These are phyloP conservation scores for Boletus reticuloceps DNA, from an alignment of 768 basidiomycete genomes.

Conservation along the genomic window DNA sequence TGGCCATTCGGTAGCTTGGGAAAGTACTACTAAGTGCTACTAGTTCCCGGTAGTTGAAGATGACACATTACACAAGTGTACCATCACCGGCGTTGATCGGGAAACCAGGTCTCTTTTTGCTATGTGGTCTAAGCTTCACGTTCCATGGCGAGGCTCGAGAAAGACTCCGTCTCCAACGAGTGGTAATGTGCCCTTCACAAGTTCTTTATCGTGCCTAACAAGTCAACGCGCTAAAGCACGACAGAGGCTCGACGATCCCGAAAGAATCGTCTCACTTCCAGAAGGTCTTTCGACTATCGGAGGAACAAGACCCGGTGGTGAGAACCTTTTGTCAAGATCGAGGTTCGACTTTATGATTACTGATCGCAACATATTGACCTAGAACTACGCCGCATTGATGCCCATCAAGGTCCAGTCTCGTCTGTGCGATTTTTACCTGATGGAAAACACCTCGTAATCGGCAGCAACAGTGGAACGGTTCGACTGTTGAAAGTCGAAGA, in stretches of 20 bases:
- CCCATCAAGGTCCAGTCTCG: not conserved
- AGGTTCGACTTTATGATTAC: not conserved
- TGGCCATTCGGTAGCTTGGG: too few relatives aligned
- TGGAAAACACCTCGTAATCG: constrained; percentile 2
- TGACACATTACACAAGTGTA: too few relatives aligned
- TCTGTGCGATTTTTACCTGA: constrained; percentile 13
- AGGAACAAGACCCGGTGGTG: not conserved
- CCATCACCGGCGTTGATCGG: not conserved
- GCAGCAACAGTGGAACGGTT: constrained; percentile 9
- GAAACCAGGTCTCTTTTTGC: not conserved
- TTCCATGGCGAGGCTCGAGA: constrained; percentile 8
- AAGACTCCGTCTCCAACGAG: not conserved
- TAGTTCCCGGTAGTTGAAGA: too few relatives aligned
- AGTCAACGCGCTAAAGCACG: not conserved
- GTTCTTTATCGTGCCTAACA: not conserved
- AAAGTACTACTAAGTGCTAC: too few relatives aligned
- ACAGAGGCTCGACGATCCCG: not conserved
- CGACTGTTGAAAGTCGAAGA: constrained; percentile 4
- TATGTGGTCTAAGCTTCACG: constrained; percentile 11
- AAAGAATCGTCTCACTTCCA: not conserved
- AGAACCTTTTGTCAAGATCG: not conserved
- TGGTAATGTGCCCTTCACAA: not conserved
- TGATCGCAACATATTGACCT: not conserved
- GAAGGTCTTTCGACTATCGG: not conserved
- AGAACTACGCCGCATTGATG: constrained; percentile 4